Percentiles rank a stretch among this genome's conserved stretches.
These are phyloP conservation scores for Lachnellula cervina DNA, from an alignment of 2,329 filamentous ascomycete genomes.

Conservation along the genomic window DNA sequence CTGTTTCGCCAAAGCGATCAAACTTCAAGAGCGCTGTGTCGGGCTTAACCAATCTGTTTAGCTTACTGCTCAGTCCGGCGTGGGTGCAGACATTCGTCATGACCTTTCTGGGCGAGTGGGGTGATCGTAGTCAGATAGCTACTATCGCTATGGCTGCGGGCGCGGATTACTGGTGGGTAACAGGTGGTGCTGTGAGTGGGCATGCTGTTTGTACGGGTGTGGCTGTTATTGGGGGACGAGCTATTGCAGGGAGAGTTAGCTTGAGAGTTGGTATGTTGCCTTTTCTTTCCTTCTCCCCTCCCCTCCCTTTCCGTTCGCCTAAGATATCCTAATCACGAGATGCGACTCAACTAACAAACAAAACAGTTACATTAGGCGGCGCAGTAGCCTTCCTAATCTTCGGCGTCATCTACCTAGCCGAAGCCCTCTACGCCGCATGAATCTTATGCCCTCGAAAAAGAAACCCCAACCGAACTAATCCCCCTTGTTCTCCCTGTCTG, in stretches of 20 bases:
- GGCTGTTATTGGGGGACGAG: slow-evolving; percentile 86
- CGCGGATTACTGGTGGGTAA: slow-evolving; percentile 99
- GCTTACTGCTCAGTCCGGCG: slow-evolving; percentile 83
- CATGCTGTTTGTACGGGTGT: slow-evolving; percentile 87
- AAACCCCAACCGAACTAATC: too few species aligned
- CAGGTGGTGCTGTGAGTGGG: slow-evolving; percentile 76
- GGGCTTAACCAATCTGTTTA: slow-evolving; percentile 81
- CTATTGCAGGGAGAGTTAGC: slow-evolving; percentile 90
- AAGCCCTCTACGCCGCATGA: slow-evolving; percentile 55
- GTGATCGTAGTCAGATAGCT: slow-evolving; percentile 93
- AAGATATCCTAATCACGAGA: neutral
- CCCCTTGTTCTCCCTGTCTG: too few species aligned
- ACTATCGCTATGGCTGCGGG: slow-evolving; percentile 98
- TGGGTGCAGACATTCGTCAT: slow-evolving; percentile 99
- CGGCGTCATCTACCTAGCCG: slow-evolving; percentile 84
- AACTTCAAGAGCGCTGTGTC: slow-evolving; percentile 42
- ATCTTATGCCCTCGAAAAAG: too few species aligned
- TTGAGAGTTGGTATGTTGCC: slow-evolving; percentile 81
- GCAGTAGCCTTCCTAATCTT: slow-evolving; percentile 87
- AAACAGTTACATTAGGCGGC: slow-evolving; percentile 81
- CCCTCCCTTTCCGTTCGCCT: neutral
- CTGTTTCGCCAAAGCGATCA: slow-evolving; percentile 34
- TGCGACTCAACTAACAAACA: slow-evolving; percentile 21
- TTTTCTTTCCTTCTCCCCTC: neutral
- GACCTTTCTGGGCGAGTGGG: slow-evolving; percentile 99